Percentiles rank a stretch among this genome's conserved stretches.
These are phyloP conservation scores for Sugiyamaella mastotermitis DNA, from an alignment of 805 yeast species.

Conservation along the genomic window DNA sequence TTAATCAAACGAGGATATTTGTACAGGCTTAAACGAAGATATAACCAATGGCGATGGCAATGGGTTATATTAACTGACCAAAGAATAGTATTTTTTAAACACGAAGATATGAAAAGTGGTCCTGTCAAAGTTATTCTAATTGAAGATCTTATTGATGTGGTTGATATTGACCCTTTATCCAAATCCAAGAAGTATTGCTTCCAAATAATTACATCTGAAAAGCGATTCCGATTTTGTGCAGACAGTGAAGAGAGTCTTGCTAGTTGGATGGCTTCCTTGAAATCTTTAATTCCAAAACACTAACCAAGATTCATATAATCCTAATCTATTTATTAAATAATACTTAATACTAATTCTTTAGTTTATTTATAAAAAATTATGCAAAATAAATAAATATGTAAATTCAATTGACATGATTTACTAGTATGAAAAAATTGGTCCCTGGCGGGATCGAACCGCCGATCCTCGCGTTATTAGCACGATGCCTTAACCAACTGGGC, in stretches of 20 bases:
- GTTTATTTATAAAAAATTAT: neutral
- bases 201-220: constrained; percentile 41
- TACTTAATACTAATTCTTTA: neutral
- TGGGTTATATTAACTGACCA: constrained; percentile 40
- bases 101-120: constrained; percentile 19
- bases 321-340: no score
- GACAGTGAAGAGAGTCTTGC: constrained; percentile 41
- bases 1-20: constrained; percentile 39
- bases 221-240: constrained; percentile 41
- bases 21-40: constrained; percentile 35
- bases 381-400: neutral
- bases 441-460: constrained; percentile 14
- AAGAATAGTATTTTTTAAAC: constrained; percentile 38
- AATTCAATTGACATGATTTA: no score
- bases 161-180: constrained; percentile 45
- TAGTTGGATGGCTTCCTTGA: constrained; percentile 44
- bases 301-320: no score
- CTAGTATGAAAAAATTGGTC: constrained; percentile 11
- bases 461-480: constrained; percentile 14
- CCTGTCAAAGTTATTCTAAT: constrained; percentile 33
- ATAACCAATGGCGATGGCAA: constrained; percentile 44
- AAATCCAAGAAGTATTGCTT: constrained; percentile 40
- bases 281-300: constrained; percentile 25
- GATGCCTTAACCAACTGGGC: constrained; percentile 14
- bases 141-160: constrained; percentile 39